These are phyloP conservation scores for Penicillium sp. DNA, from an alignment of 2,329 filamentous ascomycete species.

Conservation along the genomic window DNA sequence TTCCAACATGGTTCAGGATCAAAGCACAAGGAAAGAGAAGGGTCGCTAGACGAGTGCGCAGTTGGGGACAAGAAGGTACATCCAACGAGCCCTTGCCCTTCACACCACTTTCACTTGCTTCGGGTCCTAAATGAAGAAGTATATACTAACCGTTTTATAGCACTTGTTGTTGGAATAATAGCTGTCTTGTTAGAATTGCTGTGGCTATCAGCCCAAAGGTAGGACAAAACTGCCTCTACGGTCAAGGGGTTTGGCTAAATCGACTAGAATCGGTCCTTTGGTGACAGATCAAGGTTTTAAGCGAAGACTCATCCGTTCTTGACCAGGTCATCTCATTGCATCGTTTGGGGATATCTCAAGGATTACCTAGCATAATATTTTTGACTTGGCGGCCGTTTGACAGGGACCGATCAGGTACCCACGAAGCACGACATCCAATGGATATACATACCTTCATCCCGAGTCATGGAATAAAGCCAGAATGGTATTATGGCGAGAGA, in stretches of 20 bases:
- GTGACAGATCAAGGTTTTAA: background rate
- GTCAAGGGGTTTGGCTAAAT: background rate
- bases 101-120: background rate
- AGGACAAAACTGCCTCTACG: background rate
- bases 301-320: background rate
- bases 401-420: too few species aligned
- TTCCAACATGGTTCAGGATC: constrained; percentile 32
- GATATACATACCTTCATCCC: too few species aligned
- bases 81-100: background rate
- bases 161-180: background rate
- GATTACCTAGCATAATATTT: background rate
- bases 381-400: too few species aligned
- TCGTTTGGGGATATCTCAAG: background rate
- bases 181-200: background rate
- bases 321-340: background rate
- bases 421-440: too few species aligned
- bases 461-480: too few species aligned
- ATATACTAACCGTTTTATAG: background rate
- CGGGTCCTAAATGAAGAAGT: too few species aligned
- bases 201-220: background rate
- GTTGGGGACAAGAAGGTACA: constrained; percentile 33
- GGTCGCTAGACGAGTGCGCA: constrained; percentile 7
- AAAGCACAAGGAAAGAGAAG: constrained; percentile 21
- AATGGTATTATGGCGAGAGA: too few species aligned
- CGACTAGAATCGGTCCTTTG: background rate